Evolutionary conservation across 2,329 filamentous ascomycete genomes (phyloP).

Genomic region (Cladobotryum mycophilum): DNA sequence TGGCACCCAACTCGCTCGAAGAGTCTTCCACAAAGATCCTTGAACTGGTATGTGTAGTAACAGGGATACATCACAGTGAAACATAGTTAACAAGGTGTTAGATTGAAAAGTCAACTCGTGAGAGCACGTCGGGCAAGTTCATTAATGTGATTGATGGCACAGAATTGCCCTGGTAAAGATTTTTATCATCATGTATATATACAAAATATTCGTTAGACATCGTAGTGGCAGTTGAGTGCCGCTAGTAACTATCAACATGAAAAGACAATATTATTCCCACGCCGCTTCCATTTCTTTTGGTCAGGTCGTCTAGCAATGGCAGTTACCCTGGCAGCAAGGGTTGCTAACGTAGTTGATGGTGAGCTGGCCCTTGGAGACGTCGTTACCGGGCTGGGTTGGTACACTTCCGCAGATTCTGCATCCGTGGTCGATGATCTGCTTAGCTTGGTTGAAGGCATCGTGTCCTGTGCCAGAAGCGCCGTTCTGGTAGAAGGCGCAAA

Average conservation of each 20-base stretch:
- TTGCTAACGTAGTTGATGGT: constrained; percentile 12
- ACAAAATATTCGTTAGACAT: no score
- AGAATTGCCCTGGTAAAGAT: constrained; percentile 15
- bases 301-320: constrained; percentile 3
- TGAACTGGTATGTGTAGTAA: constrained; percentile 15
- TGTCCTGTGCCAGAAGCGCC: constrained; percentile 7
- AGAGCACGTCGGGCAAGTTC: constrained; percentile 20
- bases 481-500: constrained; percentile 14
- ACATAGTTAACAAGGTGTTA: not conserved
- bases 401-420: constrained; percentile 10
- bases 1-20: constrained; percentile 30
- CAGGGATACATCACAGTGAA: not conserved
- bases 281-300: no score
- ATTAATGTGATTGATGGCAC: constrained; percentile 12
- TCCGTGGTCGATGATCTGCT: constrained; percentile 9
- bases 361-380: constrained; percentile 11
- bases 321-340: constrained; percentile 8
- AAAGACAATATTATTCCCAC: no score
- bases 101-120: constrained; percentile 31
- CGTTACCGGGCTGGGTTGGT: constrained; percentile 12
- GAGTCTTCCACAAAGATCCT: constrained; percentile 28
- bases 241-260: no score
- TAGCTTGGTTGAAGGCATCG: constrained; percentile 4
- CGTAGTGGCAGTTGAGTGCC: no score
- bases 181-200: no score